These are phyloP conservation scores for Trypanosoma caninum DNA, from an alignment of 208 protist genomes.

Conservation along the genomic window DNA sequence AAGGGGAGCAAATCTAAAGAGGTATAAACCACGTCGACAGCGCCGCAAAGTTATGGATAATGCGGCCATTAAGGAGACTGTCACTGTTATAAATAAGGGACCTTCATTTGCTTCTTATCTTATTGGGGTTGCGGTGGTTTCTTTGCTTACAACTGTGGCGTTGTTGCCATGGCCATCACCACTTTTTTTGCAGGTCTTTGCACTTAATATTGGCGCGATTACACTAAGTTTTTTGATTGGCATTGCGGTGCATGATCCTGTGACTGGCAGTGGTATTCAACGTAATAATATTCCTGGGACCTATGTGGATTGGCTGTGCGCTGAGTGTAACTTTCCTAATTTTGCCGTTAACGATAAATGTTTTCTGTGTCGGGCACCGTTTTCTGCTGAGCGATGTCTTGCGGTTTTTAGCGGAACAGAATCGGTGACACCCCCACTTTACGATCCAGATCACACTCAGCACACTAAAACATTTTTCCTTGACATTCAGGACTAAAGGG, in stretches of 20 bases:
- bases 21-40: neutral
- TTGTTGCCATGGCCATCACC: neutral
- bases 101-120: conserved; percentile 37
- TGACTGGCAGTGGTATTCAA: conserved; percentile 33
- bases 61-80: neutral
- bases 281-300: conserved; percentile 59
- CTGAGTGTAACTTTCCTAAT: conserved; percentile 58
- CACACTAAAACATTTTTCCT: conserved; percentile 36
- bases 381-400: conserved; percentile 35
- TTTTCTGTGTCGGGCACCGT: conserved; percentile 67
- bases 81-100: conserved; percentile 13
- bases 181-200: conserved; percentile 5
- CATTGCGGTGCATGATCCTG: conserved; percentile 34
- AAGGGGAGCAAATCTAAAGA: neutral
- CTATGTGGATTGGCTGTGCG: conserved; percentile 79
- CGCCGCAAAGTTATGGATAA: neutral
- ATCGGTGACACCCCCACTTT: conserved; percentile 35
- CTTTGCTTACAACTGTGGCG: conserved; percentile 1
- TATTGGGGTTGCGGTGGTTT: neutral
- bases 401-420: conserved; percentile 55
- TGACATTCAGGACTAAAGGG: neutral
- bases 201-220: conserved; percentile 7
- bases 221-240: conserved; percentile 36
- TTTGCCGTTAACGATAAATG: conserved; percentile 64
- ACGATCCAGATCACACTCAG: conserved; percentile 61